A percentile compares a stretch with the other conserved stretches of the same genome.
phyloP scores from a whole-genome alignment of 441 rosid species.

The Capsella rubella region DNA sequence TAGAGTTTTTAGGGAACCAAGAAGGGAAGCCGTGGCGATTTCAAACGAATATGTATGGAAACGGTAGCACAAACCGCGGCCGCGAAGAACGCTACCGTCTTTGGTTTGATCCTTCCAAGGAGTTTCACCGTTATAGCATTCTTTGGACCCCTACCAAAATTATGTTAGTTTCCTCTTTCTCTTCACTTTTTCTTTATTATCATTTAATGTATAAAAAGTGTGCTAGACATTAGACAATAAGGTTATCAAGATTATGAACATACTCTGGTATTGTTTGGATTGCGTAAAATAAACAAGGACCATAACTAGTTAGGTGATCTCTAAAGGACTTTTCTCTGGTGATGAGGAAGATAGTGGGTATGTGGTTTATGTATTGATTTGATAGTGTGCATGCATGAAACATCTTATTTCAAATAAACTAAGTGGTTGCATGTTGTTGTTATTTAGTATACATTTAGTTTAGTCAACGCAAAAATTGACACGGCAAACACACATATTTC shows the following conservation, averaged over 20 bases:
- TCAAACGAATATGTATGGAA: constrained; percentile 90
- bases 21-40: constrained; percentile 93
- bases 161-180: constrained; percentile 61
- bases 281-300: background rate
- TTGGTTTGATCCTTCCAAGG: constrained; percentile 94
- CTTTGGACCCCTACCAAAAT: constrained; percentile 72
- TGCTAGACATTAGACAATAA: background rate
- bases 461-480: background rate
- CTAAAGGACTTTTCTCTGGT: background rate
- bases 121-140: constrained; percentile 88
- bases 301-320: constrained; percentile 3
- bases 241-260: background rate
- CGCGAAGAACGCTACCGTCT: constrained; percentile 89
- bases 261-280: background rate
- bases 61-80: constrained; percentile 84
- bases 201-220: background rate
- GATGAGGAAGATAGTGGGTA: background rate
- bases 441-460: background rate
- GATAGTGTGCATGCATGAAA: background rate
- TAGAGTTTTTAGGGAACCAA: constrained; percentile 86
- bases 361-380: background rate
- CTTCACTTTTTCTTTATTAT: background rate
- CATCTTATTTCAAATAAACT: background rate
- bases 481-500: background rate
- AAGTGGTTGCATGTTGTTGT: background rate